Evolutionary conservation across 495 filamentous ascomycete species (phyloP), one percentile per base, ranked within the genome.

Genomic region (Penicillium chermesinum): DNA sequence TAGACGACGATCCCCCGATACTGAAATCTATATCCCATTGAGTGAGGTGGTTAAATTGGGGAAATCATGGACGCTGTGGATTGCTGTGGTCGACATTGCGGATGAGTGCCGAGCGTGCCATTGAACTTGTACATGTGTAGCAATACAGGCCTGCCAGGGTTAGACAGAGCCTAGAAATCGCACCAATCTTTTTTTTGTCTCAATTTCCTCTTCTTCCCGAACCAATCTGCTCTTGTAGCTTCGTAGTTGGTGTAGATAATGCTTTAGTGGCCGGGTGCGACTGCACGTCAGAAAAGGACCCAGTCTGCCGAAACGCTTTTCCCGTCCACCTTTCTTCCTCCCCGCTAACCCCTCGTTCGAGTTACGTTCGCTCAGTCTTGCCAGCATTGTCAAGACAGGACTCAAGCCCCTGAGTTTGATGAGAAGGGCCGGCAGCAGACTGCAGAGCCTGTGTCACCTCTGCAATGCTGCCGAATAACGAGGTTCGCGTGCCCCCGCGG

Each of bases 121-220:
- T 58, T 52, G 47, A 61, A 58, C 50, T 55, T 67, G 70, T 66
- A 72, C 59, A 62, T 68, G 59, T 74, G 69, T 74, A 74, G 66
- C 71, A 70, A 70, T 70, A 66, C 54, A 52, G 54, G 56, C 42
- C 50, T 50, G 46, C 50, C 48, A 54, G 43, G 50, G 39, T 44
- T 48, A 42, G 54, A 51, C 43, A 47, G 44, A 55, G 56, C 45
- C 49, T 67, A 65, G 58, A 66, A 66, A 61, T 55, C 48, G 46
- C 51, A 54, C 54, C 53, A 27, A 41, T 46, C 40, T 58, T 56
- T 54, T 35, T 30, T 38, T 22, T 38, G 16, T 36, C 20, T 20
- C 20, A 19, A 21, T 35, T 6, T 32, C 12, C 15, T 19, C 30
- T 15, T 9, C 13, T 57, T 38, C 38, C 38, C 46, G 17, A 18